Evolutionary conservation across 257 asterid genomes (phyloP), one percentile per base, ranked within the genome.

Genomic region (Nemophila menziesii): DNA sequence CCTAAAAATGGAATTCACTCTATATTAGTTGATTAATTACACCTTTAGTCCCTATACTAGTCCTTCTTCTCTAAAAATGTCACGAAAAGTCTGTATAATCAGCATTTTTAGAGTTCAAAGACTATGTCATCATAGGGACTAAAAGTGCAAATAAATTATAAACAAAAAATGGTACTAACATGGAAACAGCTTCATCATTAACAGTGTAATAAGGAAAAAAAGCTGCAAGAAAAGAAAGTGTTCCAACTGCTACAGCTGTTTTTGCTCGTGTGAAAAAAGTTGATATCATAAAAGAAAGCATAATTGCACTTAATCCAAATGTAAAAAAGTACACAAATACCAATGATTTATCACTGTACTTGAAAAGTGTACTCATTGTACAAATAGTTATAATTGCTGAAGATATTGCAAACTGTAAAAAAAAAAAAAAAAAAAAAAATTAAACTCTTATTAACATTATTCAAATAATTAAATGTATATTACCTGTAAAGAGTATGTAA

Each of bases 161-260:
- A n/a, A n/a, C n/a, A 29, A 33, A 54, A 24, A 39, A 47, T 20
- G 52, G 60, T 57, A 74, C 90, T 67, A 56, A 80, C 94, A 65
- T 70, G 15, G 98, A 66, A 57, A 84, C 85, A 38, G 78, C 58
- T 68, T 80, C 87, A 4, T 89, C 93, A 5, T 77, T 67, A 44
- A 89, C 96, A 29, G 96, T 65, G 62, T 89, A 89, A 64, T 84
- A 89, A 21, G 98, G 96, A 66, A 84, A 81, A 66, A 89, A 89
- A 42, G 96, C 94, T 51, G 87, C 98, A 20, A 89, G 86, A 63
- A 89, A 89, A 54, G 92, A 71, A 67, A 89, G 90, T 2, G 96
- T 89, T 61, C 98, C 98, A 50, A 89, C 98, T 43, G 96, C 95
- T 56, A 84, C 79, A 8, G 98, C 98, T 52, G 98, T 89, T 77